Evolutionary conservation across 306 rosid species (phyloP).

Genomic region (Albizia julibrissin): DNA sequence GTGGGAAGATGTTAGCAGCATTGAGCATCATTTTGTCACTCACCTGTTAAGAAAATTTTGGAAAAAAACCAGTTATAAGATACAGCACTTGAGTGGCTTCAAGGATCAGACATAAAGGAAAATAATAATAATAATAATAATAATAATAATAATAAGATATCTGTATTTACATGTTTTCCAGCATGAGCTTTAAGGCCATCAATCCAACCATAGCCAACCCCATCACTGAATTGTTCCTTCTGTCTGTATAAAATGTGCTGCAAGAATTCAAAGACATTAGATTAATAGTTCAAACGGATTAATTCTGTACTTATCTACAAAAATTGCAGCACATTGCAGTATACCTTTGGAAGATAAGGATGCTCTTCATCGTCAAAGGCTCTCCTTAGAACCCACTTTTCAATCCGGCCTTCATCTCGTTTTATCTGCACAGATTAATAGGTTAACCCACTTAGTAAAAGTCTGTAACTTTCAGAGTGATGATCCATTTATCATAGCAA

Average conservation of each 20-base stretch:
- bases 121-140: neutral
- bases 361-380: conserved; percentile 91
- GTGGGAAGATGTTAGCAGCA: conserved; percentile 78
- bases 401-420: conserved; percentile 73
- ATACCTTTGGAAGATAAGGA: conserved; percentile 96
- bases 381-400: conserved; percentile 85
- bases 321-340: neutral
- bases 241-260: conserved; percentile 94
- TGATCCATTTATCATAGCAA: neutral
- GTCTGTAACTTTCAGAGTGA: conserved; percentile 1
- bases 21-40: conserved; percentile 82
- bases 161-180: conserved; percentile 66
- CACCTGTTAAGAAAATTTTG: conserved; percentile 50
- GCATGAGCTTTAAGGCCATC: conserved; percentile 95
- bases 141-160: neutral
- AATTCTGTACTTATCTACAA: neutral
- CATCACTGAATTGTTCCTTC: conserved; percentile 97
- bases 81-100: neutral
- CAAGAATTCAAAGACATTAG: conserved; percentile 30
- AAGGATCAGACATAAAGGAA: neutral
- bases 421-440: conserved; percentile 57
- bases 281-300: conserved; percentile 24
- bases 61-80: neutral
- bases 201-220: conserved; percentile 98
- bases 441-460: neutral